Conservation (phyloP, 352 stramenopile genomes). For the Phytophthora cryptogea region DNA sequence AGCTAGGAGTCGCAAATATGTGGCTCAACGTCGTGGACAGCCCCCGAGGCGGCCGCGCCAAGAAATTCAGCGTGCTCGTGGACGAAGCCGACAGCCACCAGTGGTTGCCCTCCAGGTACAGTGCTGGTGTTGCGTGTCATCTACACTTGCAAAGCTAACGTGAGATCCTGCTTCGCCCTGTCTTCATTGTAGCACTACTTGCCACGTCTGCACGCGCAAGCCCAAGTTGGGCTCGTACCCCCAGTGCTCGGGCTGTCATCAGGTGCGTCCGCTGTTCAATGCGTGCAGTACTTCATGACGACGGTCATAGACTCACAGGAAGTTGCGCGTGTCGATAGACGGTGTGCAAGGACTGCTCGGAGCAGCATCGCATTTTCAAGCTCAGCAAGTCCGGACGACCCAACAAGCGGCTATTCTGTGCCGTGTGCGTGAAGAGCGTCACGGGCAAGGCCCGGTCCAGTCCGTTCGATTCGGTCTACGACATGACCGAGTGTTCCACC, state of each 20-base stretch:
- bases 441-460: conserved; percentile 8
- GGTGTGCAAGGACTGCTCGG: conserved; percentile 46
- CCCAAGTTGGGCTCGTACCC: conserved; percentile 32
- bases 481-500: conserved; percentile 18
- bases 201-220: conserved; percentile 38
- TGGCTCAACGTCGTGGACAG: conserved; percentile 41
- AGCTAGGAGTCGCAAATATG: conserved; percentile 39
- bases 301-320: background rate
- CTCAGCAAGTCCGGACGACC: conserved; percentile 25
- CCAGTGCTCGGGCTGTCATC: conserved; percentile 38
- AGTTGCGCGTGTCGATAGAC: conserved; percentile 15
- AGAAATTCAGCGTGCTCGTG: conserved; percentile 37
- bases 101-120: conserved; percentile 34
- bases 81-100: conserved; percentile 32
- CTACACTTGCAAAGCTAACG: conserved; percentile 18
- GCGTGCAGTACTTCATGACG: background rate
- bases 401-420: conserved; percentile 39
- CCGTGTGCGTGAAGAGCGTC: conserved; percentile 35
- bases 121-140: conserved; percentile 20
- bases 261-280: conserved; percentile 25
- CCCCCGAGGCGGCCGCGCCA: conserved; percentile 25
- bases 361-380: conserved; percentile 35
- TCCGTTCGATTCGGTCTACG: conserved; percentile 1
- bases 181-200: conserved; percentile 29
- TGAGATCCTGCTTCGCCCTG: conserved; percentile 12